Evolutionary conservation across 495 filamentous ascomycete species (phyloP), one percentile per base, ranked within the genome.

Genomic region (Penicillium daleae): DNA sequence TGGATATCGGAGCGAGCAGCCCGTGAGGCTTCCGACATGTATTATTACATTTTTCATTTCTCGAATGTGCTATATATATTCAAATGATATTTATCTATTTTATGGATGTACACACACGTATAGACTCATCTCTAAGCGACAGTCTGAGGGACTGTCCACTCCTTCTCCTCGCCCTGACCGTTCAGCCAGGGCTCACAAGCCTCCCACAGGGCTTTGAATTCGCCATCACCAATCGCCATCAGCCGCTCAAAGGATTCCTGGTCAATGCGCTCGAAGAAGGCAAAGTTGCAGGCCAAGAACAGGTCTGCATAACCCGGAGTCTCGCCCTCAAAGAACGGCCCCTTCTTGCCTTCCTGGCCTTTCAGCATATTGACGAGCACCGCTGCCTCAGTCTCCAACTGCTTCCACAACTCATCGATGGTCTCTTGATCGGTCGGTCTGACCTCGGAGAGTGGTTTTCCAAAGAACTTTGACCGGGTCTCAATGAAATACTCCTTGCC

Each of bases 381-480:
- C 22, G 35, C 39, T 9, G 49, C 9, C 31, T 70, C 64, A 17
- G 37, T 65, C 70, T 65, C 67, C 6, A 69, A 2, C 2, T 42
- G 4, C 48, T 62, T 46, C 70, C 65, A 67, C 17, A 70, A 15
- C 9, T 42, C 55, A 4, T 62, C 56, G 10, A 74, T 31, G 5
- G 26, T 44, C n/a, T 42, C 64, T 37, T 56, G 44, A 32, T 69
- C 68, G 5, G 52, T 68, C 0, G 73, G 71, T 33, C 62, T 54
- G 9, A 78, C 57, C 63, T 78, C 68, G 8, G 66, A 31, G 27
- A 78, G 51, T 19, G 74, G 74, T 64, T 72, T 76, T 3, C 76
- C 74, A 39, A 71, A 74, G 9, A 10, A 15, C 35, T 60, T 63
- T 1, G 67, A 64, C 10, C 76, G 71, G 10, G 76, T 78, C 32